Evolutionary conservation across 768 basidiomycete species (phyloP), one percentile per base, ranked within the genome.

Genomic region (Kwoniella dejecticola): DNA sequence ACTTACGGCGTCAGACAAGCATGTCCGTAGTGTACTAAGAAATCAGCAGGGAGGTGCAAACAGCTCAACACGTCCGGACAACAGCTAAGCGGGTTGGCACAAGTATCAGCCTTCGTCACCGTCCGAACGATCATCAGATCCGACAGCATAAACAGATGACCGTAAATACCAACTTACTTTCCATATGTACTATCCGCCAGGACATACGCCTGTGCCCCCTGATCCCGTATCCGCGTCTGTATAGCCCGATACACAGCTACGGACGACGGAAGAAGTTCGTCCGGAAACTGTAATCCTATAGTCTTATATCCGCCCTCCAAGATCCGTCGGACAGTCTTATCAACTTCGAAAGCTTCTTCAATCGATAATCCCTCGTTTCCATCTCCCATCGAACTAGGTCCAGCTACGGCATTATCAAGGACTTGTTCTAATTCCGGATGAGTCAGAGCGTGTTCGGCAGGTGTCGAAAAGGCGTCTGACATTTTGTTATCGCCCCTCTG

Each of bases 171-270:
- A n/a, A 60, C 85, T 45, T 81, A 86, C 94, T 90, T 94, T 80
- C 94, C 96, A 78, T 97, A 97, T 3, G 94, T 95, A 21, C 94
- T 97, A 79, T 99, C 95, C 12, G 94, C 95, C n/a, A 97, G 83
- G 4, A 96, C 88, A 76, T 91, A 95, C 23, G 91, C 80, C 69
- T 94, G 88, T 52, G 81, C 81, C 29, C 67, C 77, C 21, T 77
- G 78, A 17, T 52, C 52, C 45, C 82, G 59, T 1, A 79, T 68
- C 11, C 62, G 46, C 31, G 50, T 69, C 72, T 87, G 89, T 33
- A 99, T 82, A 3, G 80, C 74, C 38, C 85, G 83, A 75, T 87
- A 93, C 26, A 98, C 87, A 2, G 87, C 86, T 15, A 97, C 93
- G 0, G 91, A 91, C 67, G 89, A 87, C 29, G 85, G 85, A 12